phyloP scores from a whole-genome alignment of 495 filamentous ascomycete species.

The Lophiotrema nucula region DNA sequence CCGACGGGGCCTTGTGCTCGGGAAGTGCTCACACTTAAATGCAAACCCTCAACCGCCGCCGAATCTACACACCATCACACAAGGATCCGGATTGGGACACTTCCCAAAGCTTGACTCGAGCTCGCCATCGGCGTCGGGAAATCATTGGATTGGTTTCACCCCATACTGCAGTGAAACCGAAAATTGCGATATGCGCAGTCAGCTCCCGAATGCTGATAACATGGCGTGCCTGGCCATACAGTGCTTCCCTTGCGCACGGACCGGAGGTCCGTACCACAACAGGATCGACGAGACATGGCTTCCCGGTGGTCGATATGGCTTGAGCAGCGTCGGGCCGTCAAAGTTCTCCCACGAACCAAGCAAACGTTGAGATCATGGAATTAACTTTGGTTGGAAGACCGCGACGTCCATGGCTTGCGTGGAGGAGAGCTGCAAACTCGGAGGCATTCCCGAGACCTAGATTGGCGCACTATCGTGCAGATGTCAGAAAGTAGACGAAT shows the following conservation, averaged over 20 bases:
- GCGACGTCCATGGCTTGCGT: too few relatives aligned
- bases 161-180: background rate
- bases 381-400: background rate
- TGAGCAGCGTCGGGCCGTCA: background rate
- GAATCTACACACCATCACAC: background rate
- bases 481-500: background rate
- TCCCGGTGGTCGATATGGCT: background rate
- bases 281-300: background rate
- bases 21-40: background rate
- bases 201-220: background rate
- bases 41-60: background rate
- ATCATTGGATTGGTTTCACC: slow-evolving; percentile 11
- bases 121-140: background rate
- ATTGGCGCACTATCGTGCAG: background rate
- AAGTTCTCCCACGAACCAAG: background rate
- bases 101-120: too few relatives aligned
- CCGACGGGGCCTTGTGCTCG: background rate
- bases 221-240: background rate
- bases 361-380: background rate
- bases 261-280: background rate
- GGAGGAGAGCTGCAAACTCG: too few relatives aligned
- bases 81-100: background rate
- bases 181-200: background rate
- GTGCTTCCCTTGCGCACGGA: background rate
- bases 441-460: background rate